phyloP scores from a whole-genome alignment of 169 alveolate species.

The Cryptosporidium bovis region DNA sequence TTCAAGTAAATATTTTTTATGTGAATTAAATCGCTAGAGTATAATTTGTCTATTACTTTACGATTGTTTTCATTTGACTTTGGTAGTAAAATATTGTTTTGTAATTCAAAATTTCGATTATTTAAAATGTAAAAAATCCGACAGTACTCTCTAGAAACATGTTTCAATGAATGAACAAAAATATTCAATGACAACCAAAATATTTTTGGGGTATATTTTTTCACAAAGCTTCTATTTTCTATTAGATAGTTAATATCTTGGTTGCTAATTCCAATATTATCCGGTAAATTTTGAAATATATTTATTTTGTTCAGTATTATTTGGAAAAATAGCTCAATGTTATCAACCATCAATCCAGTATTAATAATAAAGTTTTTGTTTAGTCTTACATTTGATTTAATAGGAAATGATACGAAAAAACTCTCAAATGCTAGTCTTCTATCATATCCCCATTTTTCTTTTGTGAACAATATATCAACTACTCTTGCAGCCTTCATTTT shows the following conservation, averaged over 20 bases:
- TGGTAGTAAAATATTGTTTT: background rate
- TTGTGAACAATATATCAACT: background rate
- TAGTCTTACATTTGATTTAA: background rate
- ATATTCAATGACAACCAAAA: constrained; percentile 38
- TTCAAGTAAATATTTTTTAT: background rate
- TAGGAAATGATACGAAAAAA: background rate
- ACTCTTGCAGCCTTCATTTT: background rate
- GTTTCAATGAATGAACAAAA: constrained; percentile 38
- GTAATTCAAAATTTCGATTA: constrained; percentile 13
- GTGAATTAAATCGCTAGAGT: background rate
- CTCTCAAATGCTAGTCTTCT: background rate
- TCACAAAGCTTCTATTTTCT: constrained; percentile 2
- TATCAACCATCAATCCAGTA: background rate
- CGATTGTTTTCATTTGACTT: background rate
- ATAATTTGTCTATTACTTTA: background rate
- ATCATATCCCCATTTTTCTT: background rate
- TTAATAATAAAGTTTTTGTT: background rate
- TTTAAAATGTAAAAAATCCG: constrained; percentile 22
- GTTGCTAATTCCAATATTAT: background rate
- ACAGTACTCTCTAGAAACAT: constrained; percentile 26
- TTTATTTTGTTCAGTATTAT: background rate
- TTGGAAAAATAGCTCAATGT: constrained; percentile 20
- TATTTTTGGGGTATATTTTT: constrained; percentile 20
- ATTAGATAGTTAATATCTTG: background rate
- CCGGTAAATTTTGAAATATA: background rate